A percentile compares a stretch with the other conserved stretches of the same genome.
phyloP scores from a whole-genome alignment of 495 filamentous ascomycete species.

The Halenospora varia region DNA sequence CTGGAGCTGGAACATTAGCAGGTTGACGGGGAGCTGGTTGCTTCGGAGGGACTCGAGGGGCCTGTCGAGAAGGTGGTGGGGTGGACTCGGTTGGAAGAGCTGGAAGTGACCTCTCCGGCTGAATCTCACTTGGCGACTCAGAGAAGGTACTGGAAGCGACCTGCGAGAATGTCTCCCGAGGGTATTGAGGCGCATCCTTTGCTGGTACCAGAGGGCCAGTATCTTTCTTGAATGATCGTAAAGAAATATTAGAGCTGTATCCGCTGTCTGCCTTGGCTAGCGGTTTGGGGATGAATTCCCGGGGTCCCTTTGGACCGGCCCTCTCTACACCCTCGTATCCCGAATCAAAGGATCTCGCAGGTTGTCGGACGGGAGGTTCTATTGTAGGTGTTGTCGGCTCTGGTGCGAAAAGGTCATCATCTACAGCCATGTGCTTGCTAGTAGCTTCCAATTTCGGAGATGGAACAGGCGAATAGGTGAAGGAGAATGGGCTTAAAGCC shows the following conservation, averaged over 20 bases:
- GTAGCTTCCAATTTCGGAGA: constrained; percentile 38
- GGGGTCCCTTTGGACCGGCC: constrained; percentile 1
- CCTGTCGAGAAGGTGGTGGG: not conserved
- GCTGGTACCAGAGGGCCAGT: constrained; percentile 4
- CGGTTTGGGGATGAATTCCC: constrained; percentile 30
- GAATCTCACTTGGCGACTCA: not conserved
- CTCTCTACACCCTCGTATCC: not conserved
- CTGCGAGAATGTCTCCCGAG: constrained; percentile 3
- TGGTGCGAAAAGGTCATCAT: constrained; percentile 46
- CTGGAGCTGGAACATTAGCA: not conserved
- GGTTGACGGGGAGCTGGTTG: not conserved
- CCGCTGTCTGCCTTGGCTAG: constrained; percentile 53
- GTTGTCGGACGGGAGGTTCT: not conserved
- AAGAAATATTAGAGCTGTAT: constrained; percentile 49
- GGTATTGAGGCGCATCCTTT: constrained; percentile 3
- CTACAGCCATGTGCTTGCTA: constrained; percentile 41
- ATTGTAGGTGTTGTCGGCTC: constrained; percentile 16
- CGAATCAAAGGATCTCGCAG: constrained; percentile 18
- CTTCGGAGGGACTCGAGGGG: not conserved
- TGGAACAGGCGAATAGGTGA: constrained; percentile 18
- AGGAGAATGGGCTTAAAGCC: constrained; percentile 28
- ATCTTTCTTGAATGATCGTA: constrained; percentile 38
- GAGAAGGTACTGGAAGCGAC: constrained; percentile 12
- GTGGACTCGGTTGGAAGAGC: not conserved
- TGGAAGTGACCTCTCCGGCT: not conserved